phyloP scores from a whole-genome alignment of 192 early-diverging fungal species.

The Linnemannia hyalina region DNA sequence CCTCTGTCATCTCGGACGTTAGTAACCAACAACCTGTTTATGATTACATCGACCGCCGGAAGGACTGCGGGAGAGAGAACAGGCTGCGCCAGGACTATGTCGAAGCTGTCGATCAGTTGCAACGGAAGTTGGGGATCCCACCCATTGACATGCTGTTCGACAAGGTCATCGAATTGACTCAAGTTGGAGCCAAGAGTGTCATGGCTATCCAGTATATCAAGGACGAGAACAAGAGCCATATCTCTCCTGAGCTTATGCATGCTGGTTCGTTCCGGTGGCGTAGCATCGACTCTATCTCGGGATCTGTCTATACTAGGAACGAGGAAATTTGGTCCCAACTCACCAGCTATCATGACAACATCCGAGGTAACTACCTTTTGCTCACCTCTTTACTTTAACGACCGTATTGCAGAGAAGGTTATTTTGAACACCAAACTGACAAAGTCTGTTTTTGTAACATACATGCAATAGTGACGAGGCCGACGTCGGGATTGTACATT shows the following conservation, averaged over 20 bases:
- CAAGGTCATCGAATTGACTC: conserved; percentile 52
- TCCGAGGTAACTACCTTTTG: conserved; percentile 29
- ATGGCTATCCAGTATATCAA: conserved; percentile 60
- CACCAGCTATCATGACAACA: conserved; percentile 41
- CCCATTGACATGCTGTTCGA: conserved; percentile 59
- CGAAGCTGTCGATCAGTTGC: conserved; percentile 30
- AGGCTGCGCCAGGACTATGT: conserved; percentile 40
- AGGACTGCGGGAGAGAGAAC: conserved; percentile 37
- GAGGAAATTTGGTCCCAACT: conserved; percentile 42
- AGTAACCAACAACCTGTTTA: conserved; percentile 9
- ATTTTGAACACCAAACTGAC: neutral
- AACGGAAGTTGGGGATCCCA: conserved; percentile 33
- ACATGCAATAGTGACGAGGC: conserved; percentile 36
- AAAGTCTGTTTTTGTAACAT: neutral
- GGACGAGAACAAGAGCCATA: conserved; percentile 34
- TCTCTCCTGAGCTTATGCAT: conserved; percentile 53
- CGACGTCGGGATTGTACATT: conserved; percentile 60
- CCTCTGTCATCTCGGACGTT: conserved; percentile 15
- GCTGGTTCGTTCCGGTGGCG: conserved; percentile 56
- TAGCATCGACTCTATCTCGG: conserved; percentile 47
- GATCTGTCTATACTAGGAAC: conserved; percentile 43
- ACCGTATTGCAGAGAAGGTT: neutral
- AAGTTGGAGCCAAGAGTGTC: conserved; percentile 55
- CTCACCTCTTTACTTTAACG: neutral
- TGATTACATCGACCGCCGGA: conserved; percentile 30